Evolutionary conservation across 192 early-diverging fungal genomes (phyloP), one percentile per base, ranked within the genome.

Genomic region (Gamsiella multidivaricata): DNA sequence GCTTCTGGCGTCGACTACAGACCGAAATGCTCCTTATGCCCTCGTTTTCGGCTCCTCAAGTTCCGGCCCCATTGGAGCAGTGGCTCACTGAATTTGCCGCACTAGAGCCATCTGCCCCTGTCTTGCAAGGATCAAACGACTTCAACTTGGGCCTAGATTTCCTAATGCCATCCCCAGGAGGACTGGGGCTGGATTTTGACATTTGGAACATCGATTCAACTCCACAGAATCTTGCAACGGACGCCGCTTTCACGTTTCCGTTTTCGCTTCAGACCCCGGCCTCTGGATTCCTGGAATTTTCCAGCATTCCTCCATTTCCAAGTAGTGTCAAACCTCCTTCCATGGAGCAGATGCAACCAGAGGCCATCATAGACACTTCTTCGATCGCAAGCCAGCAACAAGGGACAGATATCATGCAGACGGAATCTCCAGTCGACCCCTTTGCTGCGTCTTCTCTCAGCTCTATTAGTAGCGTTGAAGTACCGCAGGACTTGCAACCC

Each of bases 1-100:
- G 61, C 4, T 53, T 64, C 29, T 64, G 61, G 61, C 61, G 61
- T 53, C 49, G 61, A 3, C 22, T 64, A 15, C 61, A 64, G 37
- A 32, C 61, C 37, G 61, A 64, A 4, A 46, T 64, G 61, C 51
- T 64, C 33, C 41, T 53, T 22, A 64, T 64, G 61, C 61, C 61
- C 0, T 23, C 53, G 25, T 39, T 41, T 9, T 28, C 61, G 10
- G 47, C 61, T 22, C 61, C 61, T 18, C 61, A 64, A 25, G 18
- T 52, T 0, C 25, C 61, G 8, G 33, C 50, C 10, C 51, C 61
- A 5, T 20, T 64, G 5, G 61, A 64, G 36, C 61, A 56, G 22
- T 56, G 54, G 54, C 36, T 56, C 36, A 15, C 54, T 2, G 54
- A 56, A 29, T 56, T 56, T 41, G 36, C 54, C 17, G 33, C 54